These are phyloP conservation scores for Styphnolobium japonicum DNA, from an alignment of 306 rosid genomes.

Conservation along the genomic window DNA sequence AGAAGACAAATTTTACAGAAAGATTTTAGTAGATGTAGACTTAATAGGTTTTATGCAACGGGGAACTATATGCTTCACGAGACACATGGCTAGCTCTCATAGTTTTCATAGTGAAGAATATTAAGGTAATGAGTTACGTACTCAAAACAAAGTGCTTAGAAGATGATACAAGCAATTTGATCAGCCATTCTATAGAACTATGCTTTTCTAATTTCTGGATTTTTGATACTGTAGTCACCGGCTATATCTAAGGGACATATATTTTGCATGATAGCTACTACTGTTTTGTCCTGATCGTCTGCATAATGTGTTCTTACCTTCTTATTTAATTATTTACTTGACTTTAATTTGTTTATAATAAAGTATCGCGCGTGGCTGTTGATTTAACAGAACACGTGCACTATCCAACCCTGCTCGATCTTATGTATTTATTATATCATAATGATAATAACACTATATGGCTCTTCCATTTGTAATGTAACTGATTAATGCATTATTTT, in stretches of 20 bases:
- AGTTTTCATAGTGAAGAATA: not conserved
- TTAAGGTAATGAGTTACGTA: not conserved
- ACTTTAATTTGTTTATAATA: not conserved
- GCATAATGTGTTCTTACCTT: not conserved
- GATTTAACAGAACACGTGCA: constrained; percentile 27
- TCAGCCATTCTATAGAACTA: not conserved
- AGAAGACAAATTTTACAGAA: not conserved
- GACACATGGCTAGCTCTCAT: constrained; percentile 23
- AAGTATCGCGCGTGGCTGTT: constrained; percentile 9
- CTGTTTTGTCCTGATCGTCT: constrained; percentile 13
- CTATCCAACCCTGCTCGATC: not conserved
- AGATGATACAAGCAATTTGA: constrained; percentile 2
- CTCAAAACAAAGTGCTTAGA: constrained; percentile 4
- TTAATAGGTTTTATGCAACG: not conserved
- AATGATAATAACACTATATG: not conserved
- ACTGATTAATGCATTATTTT: constrained; percentile 1
- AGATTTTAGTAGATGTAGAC: not conserved
- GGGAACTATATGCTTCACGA: not conserved
- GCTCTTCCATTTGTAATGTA: constrained; percentile 19
- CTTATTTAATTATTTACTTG: constrained; percentile 13
- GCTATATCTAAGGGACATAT: constrained; percentile 10
- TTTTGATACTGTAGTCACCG: constrained; percentile 12
- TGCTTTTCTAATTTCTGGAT: not conserved
- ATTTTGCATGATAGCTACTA: not conserved
- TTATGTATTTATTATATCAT: not conserved